Base-by-base conservation (phyloP, 192 early-diverging fungal genomes). In the Podila verticillata region DNA sequence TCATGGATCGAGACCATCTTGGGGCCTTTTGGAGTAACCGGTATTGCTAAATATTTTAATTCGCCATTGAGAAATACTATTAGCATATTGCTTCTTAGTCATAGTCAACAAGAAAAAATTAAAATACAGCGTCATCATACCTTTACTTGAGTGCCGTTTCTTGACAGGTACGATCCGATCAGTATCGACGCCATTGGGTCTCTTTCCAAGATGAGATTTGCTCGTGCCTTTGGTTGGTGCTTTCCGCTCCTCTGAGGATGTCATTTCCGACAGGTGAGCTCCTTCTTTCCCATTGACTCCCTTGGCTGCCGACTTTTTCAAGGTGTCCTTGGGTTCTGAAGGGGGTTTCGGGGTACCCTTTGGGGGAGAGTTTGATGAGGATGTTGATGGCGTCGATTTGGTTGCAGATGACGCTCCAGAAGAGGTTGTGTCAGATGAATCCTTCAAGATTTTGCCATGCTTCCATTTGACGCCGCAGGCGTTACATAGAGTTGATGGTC, bases 401-500 rank as follows among this genome's bases (percentile, higher is more conserved):
- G 39, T 4, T 44, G 39, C 5, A 34, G 30, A 28, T 34, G 31
- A 57, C 20, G 29, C 4, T n/a, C 22, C 26, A 20, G 73, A 32
- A 31, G 39, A 44, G 39, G 68, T n/a, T 30, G 61, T 28, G 19
- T 62, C 64, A 8, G 39, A 61, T 7, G 62, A n/a, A 44, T 78
- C 84, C 48, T 77, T 65, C 48, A 92, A 57, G 31, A 94, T 92
- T 65, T 94, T 95, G 58, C 93, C 93, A 60, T 91, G 86, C 61
- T 92, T 93, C 93, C 93, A 94, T 66, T 93, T 93, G 13, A 94
- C 93, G 12, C 93, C 93, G 65, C 93, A 94, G 1, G 92, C 92
- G 73, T 94, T 94, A 65, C 93, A 94, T 6, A 94, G 82, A 1
- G 93, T 94, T 6, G 70, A 66, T 30, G 61, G 58, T 9, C 93